Conservation (phyloP, 805 yeast species). For the Sugiyamaella chiloensis region DNA sequence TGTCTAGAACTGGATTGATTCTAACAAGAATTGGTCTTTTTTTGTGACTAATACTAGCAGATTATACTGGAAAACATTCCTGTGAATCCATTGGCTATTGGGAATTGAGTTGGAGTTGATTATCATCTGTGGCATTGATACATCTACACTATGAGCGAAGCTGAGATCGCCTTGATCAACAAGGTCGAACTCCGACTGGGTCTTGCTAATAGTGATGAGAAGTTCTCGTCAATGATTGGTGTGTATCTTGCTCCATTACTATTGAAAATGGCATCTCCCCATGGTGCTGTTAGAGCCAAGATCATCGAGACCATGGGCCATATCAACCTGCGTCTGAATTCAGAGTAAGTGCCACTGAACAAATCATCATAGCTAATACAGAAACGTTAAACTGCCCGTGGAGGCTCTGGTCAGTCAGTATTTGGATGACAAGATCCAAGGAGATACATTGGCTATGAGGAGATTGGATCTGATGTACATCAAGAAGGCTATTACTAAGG, state of each 20-base stretch:
- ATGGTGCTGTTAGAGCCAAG: constrained; percentile 60
- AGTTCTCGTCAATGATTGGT: constrained; percentile 57
- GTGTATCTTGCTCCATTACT: constrained; percentile 73
- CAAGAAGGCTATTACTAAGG: constrained; percentile 53
- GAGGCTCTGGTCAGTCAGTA: constrained; percentile 62
- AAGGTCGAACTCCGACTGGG: constrained; percentile 83
- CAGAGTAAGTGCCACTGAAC: constrained; percentile 25
- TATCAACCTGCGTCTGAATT: constrained; percentile 61
- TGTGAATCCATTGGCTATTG: no score
- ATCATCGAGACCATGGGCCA: constrained; percentile 66
- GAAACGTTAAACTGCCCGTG: constrained; percentile 57
- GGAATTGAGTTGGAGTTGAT: no score
- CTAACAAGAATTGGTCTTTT: no score
- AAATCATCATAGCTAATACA: constrained; percentile 8
- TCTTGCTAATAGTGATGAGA: constrained; percentile 63
- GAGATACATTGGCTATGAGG: constrained; percentile 17
- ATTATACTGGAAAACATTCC: no score
- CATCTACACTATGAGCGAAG: constrained; percentile 20
- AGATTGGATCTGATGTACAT: constrained; percentile 49
- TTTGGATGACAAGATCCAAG: constrained; percentile 45
- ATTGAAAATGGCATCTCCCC: constrained; percentile 71
- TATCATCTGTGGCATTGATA: no score
- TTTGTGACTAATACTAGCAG: no score
- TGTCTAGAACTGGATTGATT: no score
- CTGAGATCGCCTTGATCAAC: constrained; percentile 34